Evolutionary conservation across 2,329 filamentous ascomycete species (phyloP), one percentile per base, ranked within the genome.

Genomic region (Xylogone sp.): DNA sequence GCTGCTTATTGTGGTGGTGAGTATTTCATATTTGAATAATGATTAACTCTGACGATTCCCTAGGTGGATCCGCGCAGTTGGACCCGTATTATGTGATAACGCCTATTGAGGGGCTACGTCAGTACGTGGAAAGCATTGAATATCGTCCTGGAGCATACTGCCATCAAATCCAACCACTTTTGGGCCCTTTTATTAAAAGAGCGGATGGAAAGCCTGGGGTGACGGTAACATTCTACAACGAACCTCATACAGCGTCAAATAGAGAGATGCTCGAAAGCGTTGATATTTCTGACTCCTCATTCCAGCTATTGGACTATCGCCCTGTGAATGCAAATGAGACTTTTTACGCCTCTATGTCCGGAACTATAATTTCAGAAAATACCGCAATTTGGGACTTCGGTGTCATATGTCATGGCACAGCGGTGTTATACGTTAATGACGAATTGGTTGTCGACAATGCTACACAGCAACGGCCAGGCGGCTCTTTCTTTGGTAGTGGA

Each of bases 91-190:
- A 63, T 39, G 59, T 57, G 1, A 56, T 57, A 21, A 65, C 64
- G 0, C 58, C 63, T 1, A 56, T 58, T 9, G 57, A 67, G 24
- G 63, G 59, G 3, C 58, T 67, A 42, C 51, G 44, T 44, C 50
- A 39, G 1, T 56, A 39, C 39, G 54, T n/a, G 9, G 18, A 2
- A 3, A 43, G 46, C 13, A 49, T 24, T 1, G 43, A 49, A 1
- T 84, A 81, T 63, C 71, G 77, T 2, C 75, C 84, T 43, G 83
- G 83, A 4, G 77, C 77, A 22, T 82, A 85, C 64, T 81, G 9
- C 73, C 34, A 39, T 18, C 5, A 39, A 16, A 7, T 16, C n/a
- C 34, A 16, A 16, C 27, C 27, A 13, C 13, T 31, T 8, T 13
- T 31, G 7, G 27, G 27, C 13, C 27, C 27, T 7, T 31, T 31